These are phyloP conservation scores for Exophiala calicioides DNA, from an alignment of 2,329 filamentous ascomycete species.

Conservation along the genomic window DNA sequence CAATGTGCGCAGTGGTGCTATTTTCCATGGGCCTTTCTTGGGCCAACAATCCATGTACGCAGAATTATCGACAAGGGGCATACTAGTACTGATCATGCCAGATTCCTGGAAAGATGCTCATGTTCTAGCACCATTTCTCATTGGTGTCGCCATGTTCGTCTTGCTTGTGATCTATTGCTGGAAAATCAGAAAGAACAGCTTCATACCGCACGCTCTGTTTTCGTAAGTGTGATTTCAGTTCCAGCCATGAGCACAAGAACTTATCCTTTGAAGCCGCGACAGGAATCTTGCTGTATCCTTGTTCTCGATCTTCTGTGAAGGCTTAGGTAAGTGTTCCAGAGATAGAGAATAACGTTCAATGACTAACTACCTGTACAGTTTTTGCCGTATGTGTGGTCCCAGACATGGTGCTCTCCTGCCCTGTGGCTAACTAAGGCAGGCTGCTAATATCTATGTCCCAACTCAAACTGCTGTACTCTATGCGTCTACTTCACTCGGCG, in stretches of 20 bases:
- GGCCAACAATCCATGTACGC: constrained; percentile 16
- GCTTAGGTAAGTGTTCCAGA: constrained; percentile 6
- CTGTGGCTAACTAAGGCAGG: constrained; percentile 6
- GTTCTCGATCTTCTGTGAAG: constrained; percentile 10
- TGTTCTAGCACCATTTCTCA: constrained; percentile 7
- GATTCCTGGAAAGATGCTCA: constrained; percentile 8
- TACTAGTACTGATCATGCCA: constrained; percentile 5
- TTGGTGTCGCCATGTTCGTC: constrained; percentile 4
- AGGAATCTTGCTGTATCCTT: constrained; percentile 9
- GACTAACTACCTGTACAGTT: constrained; percentile 4
- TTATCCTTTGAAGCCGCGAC: constrained; percentile 9
- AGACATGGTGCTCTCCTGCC: too few species aligned
- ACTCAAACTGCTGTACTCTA: constrained; percentile 13
- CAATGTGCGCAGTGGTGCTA: constrained; percentile 10
- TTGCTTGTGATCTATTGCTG: constrained; percentile 11
- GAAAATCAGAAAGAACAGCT: constrained; percentile 16
- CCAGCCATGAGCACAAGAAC: neutral
- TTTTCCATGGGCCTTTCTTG: constrained; percentile 15
- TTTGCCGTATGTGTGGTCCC: constrained; percentile 4
- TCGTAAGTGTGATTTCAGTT: constrained; percentile 8
- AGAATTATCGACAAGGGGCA: neutral
- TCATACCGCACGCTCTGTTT: constrained; percentile 15
- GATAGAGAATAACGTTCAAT: neutral
- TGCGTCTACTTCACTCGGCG: constrained; percentile 2
- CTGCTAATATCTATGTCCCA: constrained; percentile 16